Base-by-base conservation (phyloP, 2,329 filamentous ascomycete genomes). In the Seiridium unicorne region DNA sequence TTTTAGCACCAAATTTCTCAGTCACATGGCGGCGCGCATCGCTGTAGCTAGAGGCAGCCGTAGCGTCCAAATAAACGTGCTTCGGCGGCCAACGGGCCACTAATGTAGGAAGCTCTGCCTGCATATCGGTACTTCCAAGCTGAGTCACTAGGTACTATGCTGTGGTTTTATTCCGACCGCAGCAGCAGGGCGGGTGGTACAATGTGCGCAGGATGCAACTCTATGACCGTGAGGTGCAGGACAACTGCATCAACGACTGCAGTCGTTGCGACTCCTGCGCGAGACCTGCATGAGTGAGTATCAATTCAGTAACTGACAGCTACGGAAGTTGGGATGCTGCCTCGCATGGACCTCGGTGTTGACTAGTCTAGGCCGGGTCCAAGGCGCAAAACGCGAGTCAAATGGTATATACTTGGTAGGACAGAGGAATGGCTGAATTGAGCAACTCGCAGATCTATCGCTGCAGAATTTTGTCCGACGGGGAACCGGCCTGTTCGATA, bases 31-130 rank as follows among this genome's bases (percentile, higher is more conserved):
- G 59, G 18, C 57, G 55, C 58, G 59, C 57, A 58, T 58, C 60
- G 51, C 62, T 63, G 62, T 62, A 65, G 61, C 61, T 63, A 63
- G 60, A 59, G 56, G 59, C 59, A 48, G 55, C 42, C 60, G 58
- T 60, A 62, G 60, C 56, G 66, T 67, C 62, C 60, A 68, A 65
- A 69, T 68, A 68, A 68, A 67, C 66, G 65, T 69, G 67, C 66
- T 60, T 66, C 67, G 67, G 66, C 63, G 63, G 62, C 62, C 61
- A 64, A 62, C 60, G 51, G 59, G 61, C 42, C 56, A 46, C 57
- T 59, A 59, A 59, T 54, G 57, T 47, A 49, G 35, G 42, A 34
- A 54, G 36, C 31, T 54, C 31, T 53, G 31, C 18, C 57, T 53
- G 57, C 57, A 63, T 61, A 57, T 66, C 63, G 65, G 64, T 68